A percentile compares a stretch with the other conserved stretches of the same genome.
Conservation (phyloP, 2,329 filamentous ascomycete species). For the Decorospora gaudefroyi region DNA sequence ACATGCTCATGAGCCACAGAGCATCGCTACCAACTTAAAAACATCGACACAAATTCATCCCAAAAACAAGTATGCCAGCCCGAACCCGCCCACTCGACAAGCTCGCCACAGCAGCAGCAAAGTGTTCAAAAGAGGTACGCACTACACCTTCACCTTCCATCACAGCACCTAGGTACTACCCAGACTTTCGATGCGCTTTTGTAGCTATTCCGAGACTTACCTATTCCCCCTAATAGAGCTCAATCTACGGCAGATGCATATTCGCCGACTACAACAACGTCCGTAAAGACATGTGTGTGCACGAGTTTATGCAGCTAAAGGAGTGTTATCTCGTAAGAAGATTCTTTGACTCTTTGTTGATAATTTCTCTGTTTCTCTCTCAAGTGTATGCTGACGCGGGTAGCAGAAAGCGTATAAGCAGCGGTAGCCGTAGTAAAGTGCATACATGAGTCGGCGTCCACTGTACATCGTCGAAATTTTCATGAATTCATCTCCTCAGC, state of each 20-base stretch:
- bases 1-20: too few relatives aligned
- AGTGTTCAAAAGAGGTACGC: conserved; percentile 67
- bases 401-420: conserved; percentile 39
- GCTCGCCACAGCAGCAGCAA: conserved; percentile 66
- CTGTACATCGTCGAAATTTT: conserved; percentile 8
- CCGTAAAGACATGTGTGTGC: conserved; percentile 85
- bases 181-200: background rate
- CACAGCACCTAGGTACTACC: background rate
- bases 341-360: too few relatives aligned
- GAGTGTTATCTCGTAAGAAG: conserved; percentile 85
- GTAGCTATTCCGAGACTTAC: background rate
- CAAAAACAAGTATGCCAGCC: conserved; percentile 29
- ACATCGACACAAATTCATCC: background rate
- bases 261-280: conserved; percentile 87
- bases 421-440: conserved; percentile 23
- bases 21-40: too few relatives aligned
- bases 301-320: conserved; percentile 83
- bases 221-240: conserved; percentile 61
- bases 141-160: conserved; percentile 6
- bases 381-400: conserved; percentile 1
- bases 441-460: too few relatives aligned
- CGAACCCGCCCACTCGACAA: conserved; percentile 68
- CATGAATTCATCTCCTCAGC: conserved; percentile 20
- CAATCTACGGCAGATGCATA: conserved; percentile 88
- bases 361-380: too few relatives aligned